Base-by-base conservation (phyloP, 352 stramenopile species). In the Globisporangium paddicum region DNA sequence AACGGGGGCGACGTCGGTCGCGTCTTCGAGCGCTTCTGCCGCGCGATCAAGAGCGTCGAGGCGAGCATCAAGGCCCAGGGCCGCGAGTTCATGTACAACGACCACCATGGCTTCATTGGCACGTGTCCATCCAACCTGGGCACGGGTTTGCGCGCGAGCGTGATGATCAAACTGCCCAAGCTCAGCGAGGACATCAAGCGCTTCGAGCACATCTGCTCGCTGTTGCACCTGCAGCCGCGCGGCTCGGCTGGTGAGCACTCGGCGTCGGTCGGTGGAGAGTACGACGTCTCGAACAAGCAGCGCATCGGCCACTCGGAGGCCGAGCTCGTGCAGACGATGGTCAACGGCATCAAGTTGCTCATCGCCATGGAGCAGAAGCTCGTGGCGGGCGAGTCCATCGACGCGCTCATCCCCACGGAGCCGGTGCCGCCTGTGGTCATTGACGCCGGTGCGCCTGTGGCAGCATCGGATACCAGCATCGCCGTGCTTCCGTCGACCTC, bases 121-220 rank as follows among this genome's bases (percentile, higher is more conserved):
- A 82, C 78, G 21, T 97, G 88, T 58, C 90, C 90, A 7, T 90
- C 84, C 35, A 97, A 97, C 64, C 66, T 97, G 30, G 90, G 90
- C 57, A 96, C 90, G 25, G 89, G 87, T 0, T 73, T 97, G 58
- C 74, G 89, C 47, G 89, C 90, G 3, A 91, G 73, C 18, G 86
- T 97, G 35, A 93, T 95, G 73, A 89, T 97, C 51, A 92, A 94
- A 59, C 66, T 97, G 38, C 79, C 83, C 41, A 95, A 95, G 50
- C 73, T 98, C 49, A 91, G 75, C 45, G 67, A 80, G 34, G 82
- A 95, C 69, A 76, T 88, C 28, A 77, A 86, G 28, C 83, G 89
- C 47, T 80, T 83, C 26, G 88, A 95, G 68, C 73, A 84, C 44
- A 83, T 96, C 47, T 90, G 76, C 67, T 83, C 89, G 51, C 68